Conservation (phyloP, 2,329 filamentous ascomycete species). For the Clarireedia paspali region DNA sequence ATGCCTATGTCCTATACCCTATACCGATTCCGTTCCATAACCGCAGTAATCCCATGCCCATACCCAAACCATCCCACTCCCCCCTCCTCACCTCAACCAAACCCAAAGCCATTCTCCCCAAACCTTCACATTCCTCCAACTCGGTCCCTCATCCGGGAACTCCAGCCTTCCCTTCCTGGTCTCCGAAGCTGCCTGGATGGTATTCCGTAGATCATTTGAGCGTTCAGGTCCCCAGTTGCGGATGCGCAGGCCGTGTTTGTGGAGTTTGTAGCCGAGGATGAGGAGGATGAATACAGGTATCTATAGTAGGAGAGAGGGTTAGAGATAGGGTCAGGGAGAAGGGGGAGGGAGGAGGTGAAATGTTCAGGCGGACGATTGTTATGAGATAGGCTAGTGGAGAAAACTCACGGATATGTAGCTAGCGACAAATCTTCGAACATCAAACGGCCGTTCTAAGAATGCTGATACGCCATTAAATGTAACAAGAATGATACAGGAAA, state of each 20-base stretch:
- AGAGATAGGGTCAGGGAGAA: background rate
- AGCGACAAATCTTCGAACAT: constrained; percentile 31
- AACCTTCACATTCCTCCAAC: constrained; percentile 22
- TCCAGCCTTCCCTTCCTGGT: constrained; percentile 30
- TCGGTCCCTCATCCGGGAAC: constrained; percentile 28
- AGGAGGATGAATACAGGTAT: constrained; percentile 31
- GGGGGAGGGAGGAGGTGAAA: background rate
- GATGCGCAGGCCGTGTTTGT: constrained; percentile 28
- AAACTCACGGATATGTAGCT: constrained; percentile 34
- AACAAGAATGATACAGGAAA: constrained; percentile 29
- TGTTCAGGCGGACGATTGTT: background rate
- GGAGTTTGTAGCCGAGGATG: constrained; percentile 30
- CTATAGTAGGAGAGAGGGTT: constrained; percentile 12
- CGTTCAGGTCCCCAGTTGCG: constrained; percentile 29
- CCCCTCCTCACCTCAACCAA: constrained; percentile 27
- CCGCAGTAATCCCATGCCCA: too few species aligned
- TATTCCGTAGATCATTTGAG: constrained; percentile 30
- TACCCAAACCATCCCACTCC: too few species aligned
- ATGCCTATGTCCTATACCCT: too few species aligned
- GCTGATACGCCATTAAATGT: constrained; percentile 31
- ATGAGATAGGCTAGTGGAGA: background rate
- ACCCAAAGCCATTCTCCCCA: constrained; percentile 30
- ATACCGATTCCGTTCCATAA: too few species aligned
- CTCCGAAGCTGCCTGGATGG: constrained; percentile 28
- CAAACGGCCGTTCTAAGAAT: constrained; percentile 32